These are phyloP conservation scores for Litchi chinensis DNA, from an alignment of 345 rosid species.

Conservation along the genomic window DNA sequence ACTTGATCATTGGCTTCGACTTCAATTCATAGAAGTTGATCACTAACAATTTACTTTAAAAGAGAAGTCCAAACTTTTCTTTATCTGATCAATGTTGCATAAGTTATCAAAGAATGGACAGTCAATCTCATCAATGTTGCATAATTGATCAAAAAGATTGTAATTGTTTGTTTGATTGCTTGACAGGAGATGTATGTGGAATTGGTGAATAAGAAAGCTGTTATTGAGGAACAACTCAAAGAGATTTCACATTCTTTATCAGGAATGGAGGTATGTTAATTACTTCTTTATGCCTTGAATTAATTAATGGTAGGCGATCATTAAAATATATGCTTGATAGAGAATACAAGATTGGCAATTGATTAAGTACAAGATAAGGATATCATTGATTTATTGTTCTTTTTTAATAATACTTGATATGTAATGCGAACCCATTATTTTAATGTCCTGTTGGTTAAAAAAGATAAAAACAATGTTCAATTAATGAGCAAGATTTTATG, in stretches of 20 bases:
- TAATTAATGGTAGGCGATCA: background rate
- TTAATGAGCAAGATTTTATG: no score
- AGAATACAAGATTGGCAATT: background rate
- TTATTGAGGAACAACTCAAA: constrained; percentile 57
- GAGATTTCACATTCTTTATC: constrained; percentile 46
- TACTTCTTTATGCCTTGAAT: background rate
- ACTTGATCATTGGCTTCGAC: background rate
- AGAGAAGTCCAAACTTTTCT: background rate
- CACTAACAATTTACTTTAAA: background rate
- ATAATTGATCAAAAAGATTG: no score
- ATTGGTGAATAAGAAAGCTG: constrained; percentile 55
- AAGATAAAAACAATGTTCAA: background rate
- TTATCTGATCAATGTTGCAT: background rate
- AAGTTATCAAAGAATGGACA: background rate
- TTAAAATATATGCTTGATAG: background rate
- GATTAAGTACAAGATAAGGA: background rate
- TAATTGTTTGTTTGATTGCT: background rate
- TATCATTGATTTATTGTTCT: background rate
- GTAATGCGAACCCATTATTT: background rate
- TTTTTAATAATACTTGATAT: background rate
- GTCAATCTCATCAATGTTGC: background rate
- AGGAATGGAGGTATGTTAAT: constrained; percentile 53
- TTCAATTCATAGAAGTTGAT: background rate
- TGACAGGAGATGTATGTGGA: constrained; percentile 58
- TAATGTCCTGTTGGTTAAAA: background rate